These are phyloP conservation scores for Nannochloris sp. DNA, from an alignment of 139 green algal genomes.

Conservation along the genomic window DNA sequence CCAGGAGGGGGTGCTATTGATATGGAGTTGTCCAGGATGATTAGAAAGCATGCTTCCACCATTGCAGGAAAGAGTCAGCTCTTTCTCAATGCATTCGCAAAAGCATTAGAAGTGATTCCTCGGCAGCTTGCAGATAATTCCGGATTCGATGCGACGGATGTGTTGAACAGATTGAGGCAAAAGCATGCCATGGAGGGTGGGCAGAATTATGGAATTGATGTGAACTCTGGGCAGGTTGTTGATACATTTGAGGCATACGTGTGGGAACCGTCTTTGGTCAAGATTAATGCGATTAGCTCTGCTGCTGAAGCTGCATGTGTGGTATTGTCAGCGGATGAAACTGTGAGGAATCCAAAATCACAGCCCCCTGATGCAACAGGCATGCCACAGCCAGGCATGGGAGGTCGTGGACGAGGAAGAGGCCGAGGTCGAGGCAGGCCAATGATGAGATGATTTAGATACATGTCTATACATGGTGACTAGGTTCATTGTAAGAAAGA, in stretches of 20 bases:
- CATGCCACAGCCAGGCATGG: not conserved
- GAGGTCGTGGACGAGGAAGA: slow-evolving; percentile 9
- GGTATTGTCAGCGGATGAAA: slow-evolving; percentile 95
- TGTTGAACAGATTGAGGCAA: slow-evolving; percentile 95
- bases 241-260: slow-evolving; percentile 92
- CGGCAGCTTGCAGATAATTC: slow-evolving; percentile 95
- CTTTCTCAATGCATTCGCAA: slow-evolving; percentile 91
- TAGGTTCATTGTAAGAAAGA: not conserved
- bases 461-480: not conserved
- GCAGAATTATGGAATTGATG: slow-evolving; percentile 83
- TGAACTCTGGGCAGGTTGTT: slow-evolving; percentile 87
- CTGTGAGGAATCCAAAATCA: slow-evolving; percentile 81
- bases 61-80: slow-evolving; percentile 87
- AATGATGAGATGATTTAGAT: slow-evolving; percentile 39
- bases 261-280: slow-evolving; percentile 92
- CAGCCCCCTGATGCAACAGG: slow-evolving; percentile 27
- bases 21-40: slow-evolving; percentile 64
- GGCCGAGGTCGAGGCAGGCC: slow-evolving; percentile 24
- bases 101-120: slow-evolving; percentile 89
- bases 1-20: slow-evolving; percentile 93
- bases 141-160: slow-evolving; percentile 94
- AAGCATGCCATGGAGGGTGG: slow-evolving; percentile 78
- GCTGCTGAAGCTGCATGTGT: slow-evolving; percentile 93
- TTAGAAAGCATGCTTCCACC: slow-evolving; percentile 42
- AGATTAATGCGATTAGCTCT: slow-evolving; percentile 87